Percentiles rank a stretch among this genome's conserved stretches.
These are phyloP conservation scores for Aspergillus costaricaensis DNA, from an alignment of 2,329 filamentous ascomycete species.

Conservation along the genomic window DNA sequence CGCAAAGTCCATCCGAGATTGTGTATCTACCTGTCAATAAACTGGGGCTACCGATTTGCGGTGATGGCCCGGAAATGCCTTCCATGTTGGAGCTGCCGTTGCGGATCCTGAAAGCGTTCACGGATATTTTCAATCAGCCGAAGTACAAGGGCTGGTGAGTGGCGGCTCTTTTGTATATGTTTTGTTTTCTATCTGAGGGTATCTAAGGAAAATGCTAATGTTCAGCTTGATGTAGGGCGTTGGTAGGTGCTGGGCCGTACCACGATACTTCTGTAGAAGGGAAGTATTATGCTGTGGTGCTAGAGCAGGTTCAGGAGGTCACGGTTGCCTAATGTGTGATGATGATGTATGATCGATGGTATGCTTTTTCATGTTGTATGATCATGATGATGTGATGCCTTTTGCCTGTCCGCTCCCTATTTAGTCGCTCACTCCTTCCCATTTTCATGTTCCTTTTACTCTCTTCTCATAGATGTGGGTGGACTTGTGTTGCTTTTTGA, in stretches of 20 bases:
- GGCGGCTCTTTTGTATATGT: background rate
- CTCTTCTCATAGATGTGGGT: background rate
- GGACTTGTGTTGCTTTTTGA: background rate
- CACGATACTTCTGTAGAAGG: constrained; percentile 40
- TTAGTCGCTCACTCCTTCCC: background rate
- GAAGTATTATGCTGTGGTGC: constrained; percentile 40
- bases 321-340: background rate
- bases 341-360: background rate
- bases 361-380: background rate
- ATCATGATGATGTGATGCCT: constrained; percentile 7
- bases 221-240: constrained; percentile 29
- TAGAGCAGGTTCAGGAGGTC: constrained; percentile 32
- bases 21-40: constrained; percentile 40
- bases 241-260: constrained; percentile 38
- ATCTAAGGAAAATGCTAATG: background rate
- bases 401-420: background rate
- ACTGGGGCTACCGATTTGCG: constrained; percentile 39
- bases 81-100: constrained; percentile 39
- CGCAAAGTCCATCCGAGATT: constrained; percentile 29
- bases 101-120: constrained; percentile 38
- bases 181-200: background rate
- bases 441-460: background rate
- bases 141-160: constrained; percentile 43
- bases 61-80: constrained; percentile 34
- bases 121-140: constrained; percentile 41